These are phyloP conservation scores for Hanseniaspora lindneri DNA, from an alignment of 805 yeast species.

Conservation along the genomic window DNA sequence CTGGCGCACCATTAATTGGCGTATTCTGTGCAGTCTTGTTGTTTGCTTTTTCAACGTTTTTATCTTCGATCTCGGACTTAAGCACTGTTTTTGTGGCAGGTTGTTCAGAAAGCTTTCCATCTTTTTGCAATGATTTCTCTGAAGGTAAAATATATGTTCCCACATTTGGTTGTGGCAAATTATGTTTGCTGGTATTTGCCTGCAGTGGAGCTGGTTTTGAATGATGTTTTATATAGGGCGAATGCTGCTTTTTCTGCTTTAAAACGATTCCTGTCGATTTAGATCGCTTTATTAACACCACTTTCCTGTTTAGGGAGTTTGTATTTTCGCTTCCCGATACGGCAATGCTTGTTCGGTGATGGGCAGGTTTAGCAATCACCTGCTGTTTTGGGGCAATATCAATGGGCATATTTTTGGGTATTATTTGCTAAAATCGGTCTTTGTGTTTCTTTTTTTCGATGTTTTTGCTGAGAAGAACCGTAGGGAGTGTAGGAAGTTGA, in stretches of 20 bases:
- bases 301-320: not conserved
- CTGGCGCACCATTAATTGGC: not conserved
- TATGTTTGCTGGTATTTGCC: not conserved
- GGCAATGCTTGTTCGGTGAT: not conserved
- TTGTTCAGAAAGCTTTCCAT: not conserved
- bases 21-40: too few relatives aligned
- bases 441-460: too few relatives aligned
- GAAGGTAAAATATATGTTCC: not conserved
- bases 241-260: constrained; percentile 7
- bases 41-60: too few relatives aligned
- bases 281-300: constrained; percentile 10
- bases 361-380: not conserved
- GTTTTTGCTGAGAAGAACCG: too few relatives aligned
- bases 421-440: too few relatives aligned
- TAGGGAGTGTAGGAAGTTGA: too few relatives aligned
- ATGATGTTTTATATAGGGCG: not conserved
- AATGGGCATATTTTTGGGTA: too few relatives aligned
- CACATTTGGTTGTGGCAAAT: not conserved
- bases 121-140: not conserved
- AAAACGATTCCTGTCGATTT: constrained; percentile 14
- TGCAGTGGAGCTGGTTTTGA: not conserved
- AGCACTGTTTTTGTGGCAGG: not conserved
- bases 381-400: constrained; percentile 1
- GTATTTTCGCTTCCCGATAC: not conserved
- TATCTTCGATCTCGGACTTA: too few relatives aligned